Base-by-base conservation (phyloP, 2,329 filamentous ascomycete genomes). In the Grosmannia penicillata region DNA sequence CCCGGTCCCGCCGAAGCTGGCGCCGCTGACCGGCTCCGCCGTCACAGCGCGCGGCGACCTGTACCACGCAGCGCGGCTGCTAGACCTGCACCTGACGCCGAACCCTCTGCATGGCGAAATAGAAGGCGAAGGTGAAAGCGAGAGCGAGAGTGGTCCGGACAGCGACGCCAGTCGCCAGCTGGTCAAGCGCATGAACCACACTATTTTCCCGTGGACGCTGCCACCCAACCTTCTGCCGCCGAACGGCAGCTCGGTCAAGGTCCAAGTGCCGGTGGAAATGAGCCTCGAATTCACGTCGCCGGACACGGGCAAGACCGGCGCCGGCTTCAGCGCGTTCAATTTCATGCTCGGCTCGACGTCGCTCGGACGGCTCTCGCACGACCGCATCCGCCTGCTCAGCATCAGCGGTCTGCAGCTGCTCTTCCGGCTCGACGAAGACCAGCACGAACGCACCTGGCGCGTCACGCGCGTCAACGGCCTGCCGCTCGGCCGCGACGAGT, bases 191-290 rank as follows among this genome's bases (percentile, higher is more conserved):
- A n/a, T n/a, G n/a, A n/a, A n/a, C n/a, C 78, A 87, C 54, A 89
- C 81, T 0, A 78, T 83, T 49, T 96, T 86, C 51, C 91, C 91
- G 0, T 96, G 89, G 89, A 96, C 91, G 1, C 62, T 98, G 0
- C 89, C 91, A 0, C 63, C 66, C 1, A 68, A 73, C 21, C 66
- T 93, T 48, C 68, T 95, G 3, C 85, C 87, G 0, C 58, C 62
- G 9, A 75, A 93, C 50, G 89, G 82, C 1, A 79, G 70, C n/a
- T 93, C 84, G 48, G 69, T 78, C 5, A 74, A 72, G 11, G 78
- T 93, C 47, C 68, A 75, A 6, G 66, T 76, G 40, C 78, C 80
- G 15, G 67, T 79, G 9, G 81, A 84, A 3, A 77, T 91, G 17
- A 64, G 64, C 37, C 71, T 79, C 39, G 74, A 79, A 48, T 79